Conservation (phyloP, 2,329 filamentous ascomycete genomes). For the Cordyceps militaris region DNA sequence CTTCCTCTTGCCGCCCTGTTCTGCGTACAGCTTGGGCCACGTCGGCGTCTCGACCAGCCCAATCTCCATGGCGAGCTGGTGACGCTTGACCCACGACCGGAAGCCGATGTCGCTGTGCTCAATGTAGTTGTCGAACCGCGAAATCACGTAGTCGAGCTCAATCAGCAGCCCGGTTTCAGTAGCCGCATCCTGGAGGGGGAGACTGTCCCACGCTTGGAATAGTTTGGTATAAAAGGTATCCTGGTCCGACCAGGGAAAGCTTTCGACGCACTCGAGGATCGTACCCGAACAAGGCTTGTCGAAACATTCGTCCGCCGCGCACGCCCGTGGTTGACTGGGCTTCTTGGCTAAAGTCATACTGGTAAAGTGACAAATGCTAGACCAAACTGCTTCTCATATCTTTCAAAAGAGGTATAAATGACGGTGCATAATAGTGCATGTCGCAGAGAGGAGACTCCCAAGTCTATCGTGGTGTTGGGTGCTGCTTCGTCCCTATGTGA, state of each 20-base stretch:
- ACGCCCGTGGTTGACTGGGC: not conserved
- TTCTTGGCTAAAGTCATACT: not conserved
- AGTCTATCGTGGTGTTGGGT: not conserved
- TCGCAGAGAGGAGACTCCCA: not conserved
- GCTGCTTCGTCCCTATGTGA: not conserved
- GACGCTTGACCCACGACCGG: conserved; percentile 16
- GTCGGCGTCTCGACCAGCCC: conserved; percentile 12
- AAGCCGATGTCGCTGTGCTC: conserved; percentile 19
- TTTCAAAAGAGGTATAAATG: not conserved
- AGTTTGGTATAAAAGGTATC: conserved; percentile 9
- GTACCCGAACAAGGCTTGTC: not conserved
- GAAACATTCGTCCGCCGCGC: not conserved
- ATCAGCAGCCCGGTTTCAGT: conserved; percentile 9
- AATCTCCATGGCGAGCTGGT: conserved; percentile 20
- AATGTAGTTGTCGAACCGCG: conserved; percentile 19
- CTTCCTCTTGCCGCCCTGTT: not conserved
- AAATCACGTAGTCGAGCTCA: conserved; percentile 19
- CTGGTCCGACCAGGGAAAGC: not conserved
- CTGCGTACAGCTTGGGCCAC: conserved; percentile 14
- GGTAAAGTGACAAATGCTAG: not conserved
- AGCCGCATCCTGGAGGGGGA: conserved; percentile 8
- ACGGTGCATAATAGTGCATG: not conserved
- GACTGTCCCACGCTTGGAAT: conserved; percentile 9
- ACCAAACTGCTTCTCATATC: not conserved
- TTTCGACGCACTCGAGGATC: not conserved